Evolutionary conservation across 2,329 filamentous ascomycete genomes (phyloP).

Genomic region (Paraconiothyrium sp.): DNA sequence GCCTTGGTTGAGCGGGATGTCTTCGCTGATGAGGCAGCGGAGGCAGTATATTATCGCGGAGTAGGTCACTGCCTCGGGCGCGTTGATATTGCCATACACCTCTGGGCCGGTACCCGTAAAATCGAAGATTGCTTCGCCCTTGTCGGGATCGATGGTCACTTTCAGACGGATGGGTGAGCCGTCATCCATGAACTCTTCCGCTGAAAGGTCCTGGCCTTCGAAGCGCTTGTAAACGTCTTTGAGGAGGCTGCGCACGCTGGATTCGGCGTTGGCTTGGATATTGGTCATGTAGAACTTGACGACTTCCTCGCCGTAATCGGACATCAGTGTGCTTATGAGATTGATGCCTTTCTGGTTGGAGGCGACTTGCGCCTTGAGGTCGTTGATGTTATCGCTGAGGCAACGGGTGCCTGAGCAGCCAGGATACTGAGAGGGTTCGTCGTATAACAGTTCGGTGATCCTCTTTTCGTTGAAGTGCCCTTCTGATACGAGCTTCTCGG

Average conservation of each 20-base stretch:
- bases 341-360: slow-evolving; percentile 88
- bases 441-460: slow-evolving; percentile 75
- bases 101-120: slow-evolving; percentile 81
- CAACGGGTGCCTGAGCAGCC: slow-evolving; percentile 83
- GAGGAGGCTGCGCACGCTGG: slow-evolving; percentile 76
- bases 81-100: slow-evolving; percentile 82
- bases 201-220: slow-evolving; percentile 74
- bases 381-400: slow-evolving; percentile 83
- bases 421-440: slow-evolving; percentile 76
- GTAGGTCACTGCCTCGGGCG: slow-evolving; percentile 82
- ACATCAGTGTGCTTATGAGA: slow-evolving; percentile 76
- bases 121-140: slow-evolving; percentile 81
- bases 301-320: slow-evolving; percentile 78
- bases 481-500: slow-evolving; percentile 75
- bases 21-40: slow-evolving; percentile 79
- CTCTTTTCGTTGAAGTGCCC: slow-evolving; percentile 81
- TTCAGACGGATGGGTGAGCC: slow-evolving; percentile 80
- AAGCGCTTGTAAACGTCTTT: slow-evolving; percentile 76
- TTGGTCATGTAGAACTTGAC: slow-evolving; percentile 86
- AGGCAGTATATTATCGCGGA: slow-evolving; percentile 88
- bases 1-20: slow-evolving; percentile 88
- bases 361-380: slow-evolving; percentile 86
- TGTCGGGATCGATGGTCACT: slow-evolving; percentile 76
- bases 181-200: slow-evolving; percentile 87
- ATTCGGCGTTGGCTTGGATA: slow-evolving; percentile 83